Percentiles rank a stretch among this genome's conserved stretches.
phyloP scores from a whole-genome alignment of 345 rosid genomes.

The Clarkia xantiana region DNA sequence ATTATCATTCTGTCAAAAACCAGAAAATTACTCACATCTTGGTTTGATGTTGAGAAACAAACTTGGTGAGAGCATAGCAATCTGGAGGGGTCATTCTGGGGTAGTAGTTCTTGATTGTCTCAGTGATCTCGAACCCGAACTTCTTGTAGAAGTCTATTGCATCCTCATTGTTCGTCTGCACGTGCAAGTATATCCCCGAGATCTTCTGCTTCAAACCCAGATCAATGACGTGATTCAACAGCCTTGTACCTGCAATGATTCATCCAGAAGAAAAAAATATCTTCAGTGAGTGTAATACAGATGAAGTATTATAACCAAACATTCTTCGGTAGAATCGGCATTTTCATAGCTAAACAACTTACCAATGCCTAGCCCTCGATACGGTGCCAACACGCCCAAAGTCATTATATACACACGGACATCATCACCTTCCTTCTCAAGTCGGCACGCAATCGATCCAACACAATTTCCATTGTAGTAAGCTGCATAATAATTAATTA shows the following conservation, averaged over 20 bases:
- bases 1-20: too few species aligned
- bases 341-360: constrained; percentile 17
- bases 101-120: constrained; percentile 75
- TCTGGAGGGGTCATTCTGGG: constrained; percentile 74
- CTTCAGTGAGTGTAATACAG: not conserved
- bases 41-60: constrained; percentile 28
- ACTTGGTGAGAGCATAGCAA: constrained; percentile 66
- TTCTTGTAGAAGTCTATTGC: constrained; percentile 93
- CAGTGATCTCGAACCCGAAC: constrained; percentile 80
- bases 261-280: too few species aligned
- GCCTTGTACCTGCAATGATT: constrained; percentile 66
- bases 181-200: constrained; percentile 83
- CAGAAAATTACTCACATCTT: constrained; percentile 24
- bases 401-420: constrained; percentile 88
- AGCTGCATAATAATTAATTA: constrained; percentile 26
- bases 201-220: constrained; percentile 59
- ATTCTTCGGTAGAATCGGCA: not conserved
- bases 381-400: constrained; percentile 89
- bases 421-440: constrained; percentile 77
- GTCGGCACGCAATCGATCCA: constrained; percentile 88
- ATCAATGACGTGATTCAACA: constrained; percentile 79
- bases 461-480: constrained; percentile 91
- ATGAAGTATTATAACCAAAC: not conserved
- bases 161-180: constrained; percentile 92
- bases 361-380: constrained; percentile 93